Evolutionary conservation across 2,329 filamentous ascomycete species (phyloP).

Genomic region (Venturia nashicola): DNA sequence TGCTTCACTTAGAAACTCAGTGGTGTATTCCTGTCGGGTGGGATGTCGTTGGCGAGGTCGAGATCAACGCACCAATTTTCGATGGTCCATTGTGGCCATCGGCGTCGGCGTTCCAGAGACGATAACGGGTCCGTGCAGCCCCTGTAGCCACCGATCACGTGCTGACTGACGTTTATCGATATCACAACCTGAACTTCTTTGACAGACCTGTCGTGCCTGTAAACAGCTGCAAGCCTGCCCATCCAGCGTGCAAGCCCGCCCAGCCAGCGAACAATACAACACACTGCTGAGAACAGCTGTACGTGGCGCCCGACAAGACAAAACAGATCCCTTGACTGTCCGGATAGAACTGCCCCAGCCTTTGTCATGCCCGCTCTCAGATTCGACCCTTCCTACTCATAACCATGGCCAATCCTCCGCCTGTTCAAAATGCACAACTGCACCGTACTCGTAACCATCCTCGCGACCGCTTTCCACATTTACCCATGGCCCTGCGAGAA

Average conservation of each 20-base stretch:
- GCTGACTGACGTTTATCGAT: background rate
- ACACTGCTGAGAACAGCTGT: background rate
- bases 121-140: too few species aligned
- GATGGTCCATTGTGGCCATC: background rate
- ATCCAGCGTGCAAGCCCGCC: background rate
- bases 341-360: background rate
- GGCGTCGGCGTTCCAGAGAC: background rate
- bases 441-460: background rate
- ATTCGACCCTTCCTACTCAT: background rate
- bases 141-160: background rate
- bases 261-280: background rate
- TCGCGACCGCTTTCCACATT: background rate
- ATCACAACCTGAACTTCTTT: background rate
- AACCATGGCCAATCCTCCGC: background rate
- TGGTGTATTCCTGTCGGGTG: background rate
- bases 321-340: background rate
- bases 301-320: background rate
- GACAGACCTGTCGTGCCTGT: background rate
- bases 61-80: background rate
- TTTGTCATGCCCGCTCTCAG: background rate
- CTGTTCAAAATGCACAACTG: background rate
- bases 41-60: background rate
- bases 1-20: constrained; percentile 12
- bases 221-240: background rate
- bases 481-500: constrained; percentile 19